Evolutionary conservation across 2,329 filamentous ascomycete species (phyloP), one percentile per base, ranked within the genome.

Genomic region (Xylariaceae sp.): DNA sequence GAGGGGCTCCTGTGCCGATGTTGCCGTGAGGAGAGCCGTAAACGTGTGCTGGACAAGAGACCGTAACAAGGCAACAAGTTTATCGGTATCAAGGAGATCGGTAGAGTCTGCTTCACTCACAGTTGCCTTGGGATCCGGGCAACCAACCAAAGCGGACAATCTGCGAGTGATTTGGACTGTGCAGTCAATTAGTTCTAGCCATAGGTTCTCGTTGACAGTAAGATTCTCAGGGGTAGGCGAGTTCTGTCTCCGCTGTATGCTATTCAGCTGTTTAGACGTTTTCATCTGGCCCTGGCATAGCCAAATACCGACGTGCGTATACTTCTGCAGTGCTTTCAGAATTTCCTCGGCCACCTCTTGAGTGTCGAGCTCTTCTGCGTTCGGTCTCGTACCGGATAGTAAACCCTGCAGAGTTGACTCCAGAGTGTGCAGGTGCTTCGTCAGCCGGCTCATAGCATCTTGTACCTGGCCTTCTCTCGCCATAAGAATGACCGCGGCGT

Each of bases 231-330:
- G 73, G 1, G 73, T 66, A 4, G 73, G 67, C 2, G 73, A 68
- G 57, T 82, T 81, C 61, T 73, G 83, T 73, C 73, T 83, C 64
- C 85, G 77, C 53, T 83, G 74, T 3, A 82, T 74, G 17, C 75
- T 73, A 64, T 73, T 78, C 56, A 71, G 67, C 60, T 75, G 74
- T 60, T 77, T 80, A 4, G 78, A 74, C 0, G 81, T 82, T 68
- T 88, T 89, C 53, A 85, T 90, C 71, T 96, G 91, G 1, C 88
- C 86, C 73, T 95, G 90, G 67, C 94, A 97, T 10, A 99, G 79
- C 94, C 94, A 99, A 54, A 96, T 93, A 11, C 95, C 94, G 1
- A 99, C 90, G 64, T 92, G 88, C 1, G 88, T 86, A 74, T 96
- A 97, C 72, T 96, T 97, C 62, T 95, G 87, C 15, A 99, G 77